These are phyloP conservation scores for Aegle marmelos DNA, from an alignment of 345 rosid genomes.

Conservation along the genomic window DNA sequence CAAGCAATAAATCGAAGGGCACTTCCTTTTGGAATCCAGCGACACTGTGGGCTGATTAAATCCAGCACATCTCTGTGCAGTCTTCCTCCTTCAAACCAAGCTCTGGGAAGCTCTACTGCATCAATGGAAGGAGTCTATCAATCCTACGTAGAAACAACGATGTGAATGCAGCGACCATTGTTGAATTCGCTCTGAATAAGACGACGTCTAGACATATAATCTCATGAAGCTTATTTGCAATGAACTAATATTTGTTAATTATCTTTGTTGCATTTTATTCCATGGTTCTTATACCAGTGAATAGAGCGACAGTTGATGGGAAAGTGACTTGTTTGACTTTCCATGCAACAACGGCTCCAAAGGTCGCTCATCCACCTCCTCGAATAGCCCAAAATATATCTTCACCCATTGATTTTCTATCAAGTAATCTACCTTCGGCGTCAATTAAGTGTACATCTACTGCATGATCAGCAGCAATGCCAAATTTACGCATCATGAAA, in stretches of 20 bases:
- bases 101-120: conserved; percentile 33
- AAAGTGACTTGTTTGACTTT: conserved; percentile 38
- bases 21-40: conserved; percentile 22
- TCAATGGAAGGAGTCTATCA: conserved; percentile 11
- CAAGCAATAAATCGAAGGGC: conserved; percentile 22
- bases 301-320: conserved; percentile 38
- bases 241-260: background rate
- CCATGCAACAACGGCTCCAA: conserved; percentile 52
- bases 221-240: conserved; percentile 7
- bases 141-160: conserved; percentile 19
- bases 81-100: conserved; percentile 30
- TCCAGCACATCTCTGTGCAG: conserved; percentile 43
- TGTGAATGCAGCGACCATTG: conserved; percentile 1
- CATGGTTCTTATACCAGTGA: conserved; percentile 9
- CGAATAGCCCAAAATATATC: conserved; percentile 68
- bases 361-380: conserved; percentile 68
- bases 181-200: conserved; percentile 4
- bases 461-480: conserved; percentile 49
- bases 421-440: conserved; percentile 33
- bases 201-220: conserved; percentile 19
- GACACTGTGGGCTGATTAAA: conserved; percentile 30
- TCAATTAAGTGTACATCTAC: conserved; percentile 51
- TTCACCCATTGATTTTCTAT: conserved; percentile 58
- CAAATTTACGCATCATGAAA: conserved; percentile 49
- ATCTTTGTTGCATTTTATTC: conserved; percentile 10